phyloP scores from a whole-genome alignment of 768 basidiomycete species.

The Cystobasidium ongulense region DNA sequence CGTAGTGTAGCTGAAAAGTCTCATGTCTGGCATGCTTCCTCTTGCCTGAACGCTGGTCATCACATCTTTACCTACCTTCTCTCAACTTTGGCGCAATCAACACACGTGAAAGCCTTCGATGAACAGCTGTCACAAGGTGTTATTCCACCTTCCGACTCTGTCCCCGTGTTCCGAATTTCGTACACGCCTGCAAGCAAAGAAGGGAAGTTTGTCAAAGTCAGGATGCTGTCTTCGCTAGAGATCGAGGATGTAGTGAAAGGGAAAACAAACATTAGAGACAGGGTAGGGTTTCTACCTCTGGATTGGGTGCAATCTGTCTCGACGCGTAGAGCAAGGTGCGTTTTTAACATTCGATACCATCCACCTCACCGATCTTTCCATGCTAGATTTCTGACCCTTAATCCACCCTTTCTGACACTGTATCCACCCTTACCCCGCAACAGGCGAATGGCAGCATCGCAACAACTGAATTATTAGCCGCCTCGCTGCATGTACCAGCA shows the following conservation, averaged over 20 bases:
- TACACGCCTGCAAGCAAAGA: conserved; percentile 31
- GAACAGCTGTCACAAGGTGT: not conserved
- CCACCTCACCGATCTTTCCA: too few species aligned
- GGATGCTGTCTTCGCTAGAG: not conserved
- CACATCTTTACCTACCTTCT: conserved; percentile 55
- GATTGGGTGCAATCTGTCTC: not conserved
- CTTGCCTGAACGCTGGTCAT: conserved; percentile 69
- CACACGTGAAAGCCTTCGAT: not conserved
- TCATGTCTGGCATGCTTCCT: conserved; percentile 65
- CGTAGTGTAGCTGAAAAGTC: conserved; percentile 59
- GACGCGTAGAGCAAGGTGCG: not conserved
- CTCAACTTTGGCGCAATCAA: not conserved
- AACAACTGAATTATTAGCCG: conserved; percentile 1
- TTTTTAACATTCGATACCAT: not conserved
- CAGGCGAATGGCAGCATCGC: not conserved
- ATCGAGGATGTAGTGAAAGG: not conserved
- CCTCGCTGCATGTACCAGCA: too few species aligned
- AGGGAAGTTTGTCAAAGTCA: not conserved
- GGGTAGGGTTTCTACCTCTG: not conserved
- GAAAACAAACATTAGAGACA: not conserved
- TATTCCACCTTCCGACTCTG: not conserved
- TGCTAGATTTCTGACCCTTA: not conserved
- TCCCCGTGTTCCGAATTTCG: conserved; percentile 36
- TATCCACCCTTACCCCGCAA: too few species aligned
- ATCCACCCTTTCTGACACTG: not conserved